phyloP scores from a whole-genome alignment of 2,329 filamentous ascomycete species.

The Beauveria sp. region DNA sequence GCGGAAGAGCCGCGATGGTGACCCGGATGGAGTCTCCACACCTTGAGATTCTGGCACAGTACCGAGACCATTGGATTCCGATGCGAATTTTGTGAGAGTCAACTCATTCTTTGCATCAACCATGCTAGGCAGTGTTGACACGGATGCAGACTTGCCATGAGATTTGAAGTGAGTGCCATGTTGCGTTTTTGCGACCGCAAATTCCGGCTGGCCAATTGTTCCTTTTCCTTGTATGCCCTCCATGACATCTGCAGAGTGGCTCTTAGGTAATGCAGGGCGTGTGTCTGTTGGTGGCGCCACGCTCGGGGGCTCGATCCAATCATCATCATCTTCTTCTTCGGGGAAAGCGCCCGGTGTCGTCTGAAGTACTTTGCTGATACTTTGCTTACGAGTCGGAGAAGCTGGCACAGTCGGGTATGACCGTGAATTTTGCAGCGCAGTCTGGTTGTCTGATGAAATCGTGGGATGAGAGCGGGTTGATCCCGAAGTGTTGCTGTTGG shows the following conservation, averaged over 20 bases:
- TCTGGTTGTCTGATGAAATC: slow-evolving; percentile 26
- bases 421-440: slow-evolving; percentile 20
- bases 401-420: slow-evolving; percentile 21
- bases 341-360: slow-evolving; percentile 55
- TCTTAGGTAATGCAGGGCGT: slow-evolving; percentile 51
- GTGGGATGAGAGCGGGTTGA: slow-evolving; percentile 41
- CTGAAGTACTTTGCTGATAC: slow-evolving; percentile 20
- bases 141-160: slow-evolving; percentile 56
- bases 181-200: slow-evolving; percentile 3
- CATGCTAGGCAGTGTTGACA: slow-evolving; percentile 41
- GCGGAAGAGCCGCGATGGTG: slow-evolving; percentile 46
- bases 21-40: slow-evolving; percentile 46
- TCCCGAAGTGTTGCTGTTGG: slow-evolving; percentile 40
- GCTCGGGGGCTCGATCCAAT: slow-evolving; percentile 53
- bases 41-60: slow-evolving; percentile 37
- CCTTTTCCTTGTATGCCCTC: slow-evolving; percentile 45
- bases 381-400: slow-evolving; percentile 21
- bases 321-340: slow-evolving; percentile 47
- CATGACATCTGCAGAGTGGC: slow-evolving; percentile 54
- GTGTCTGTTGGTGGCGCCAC: slow-evolving; percentile 23
- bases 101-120: slow-evolving; percentile 16
- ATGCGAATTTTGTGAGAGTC: slow-evolving; percentile 50
- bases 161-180: slow-evolving; percentile 9
- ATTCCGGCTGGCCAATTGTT: slow-evolving; percentile 38
- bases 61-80: slow-evolving; percentile 43